Conservation (phyloP, 1,139 yeast genomes). For the Saccharomyces hybrid region DNA sequence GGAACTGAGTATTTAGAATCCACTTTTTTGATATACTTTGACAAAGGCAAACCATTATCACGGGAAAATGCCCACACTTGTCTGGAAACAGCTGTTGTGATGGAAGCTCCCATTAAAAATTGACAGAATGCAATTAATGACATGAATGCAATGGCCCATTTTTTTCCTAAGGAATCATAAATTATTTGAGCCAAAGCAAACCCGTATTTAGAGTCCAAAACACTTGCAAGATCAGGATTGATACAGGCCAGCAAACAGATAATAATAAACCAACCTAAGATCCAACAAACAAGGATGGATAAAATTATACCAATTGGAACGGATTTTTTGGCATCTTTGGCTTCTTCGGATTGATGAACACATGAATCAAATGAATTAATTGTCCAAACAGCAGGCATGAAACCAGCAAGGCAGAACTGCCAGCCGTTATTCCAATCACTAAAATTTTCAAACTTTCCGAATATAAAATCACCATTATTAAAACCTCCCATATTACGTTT, state of each 20-base stretch:
- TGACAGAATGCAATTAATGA: conserved; percentile 52
- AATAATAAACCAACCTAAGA: conserved; percentile 52
- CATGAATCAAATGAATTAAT: conserved; percentile 66
- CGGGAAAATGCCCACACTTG: conserved; percentile 49
- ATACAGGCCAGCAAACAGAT: conserved; percentile 52
- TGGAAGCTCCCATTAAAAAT: conserved; percentile 58
- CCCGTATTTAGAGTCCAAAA: conserved; percentile 42
- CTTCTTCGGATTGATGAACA: conserved; percentile 69
- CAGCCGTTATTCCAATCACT: conserved; percentile 62
- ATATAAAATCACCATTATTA: conserved; percentile 42
- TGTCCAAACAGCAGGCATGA: conserved; percentile 61
- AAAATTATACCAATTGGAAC: conserved; percentile 58
- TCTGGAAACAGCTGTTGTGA: conserved; percentile 44
- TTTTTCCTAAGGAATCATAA: conserved; percentile 56
- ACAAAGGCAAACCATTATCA: conserved; percentile 45
- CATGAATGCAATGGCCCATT: conserved; percentile 65
- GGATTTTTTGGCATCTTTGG: conserved; percentile 55
- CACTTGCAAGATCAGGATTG: conserved; percentile 41
- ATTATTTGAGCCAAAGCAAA: conserved; percentile 60
- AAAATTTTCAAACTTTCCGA: conserved; percentile 47
- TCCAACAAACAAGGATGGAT: conserved; percentile 51
- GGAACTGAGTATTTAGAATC: conserved; percentile 45
- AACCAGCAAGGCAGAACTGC: conserved; percentile 39
- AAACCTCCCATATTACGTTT: conserved; percentile 29
- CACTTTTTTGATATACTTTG: conserved; percentile 44